Base-by-base conservation (phyloP, 2,329 filamentous ascomycete species). In the Blastomyces emzantsi region DNA sequence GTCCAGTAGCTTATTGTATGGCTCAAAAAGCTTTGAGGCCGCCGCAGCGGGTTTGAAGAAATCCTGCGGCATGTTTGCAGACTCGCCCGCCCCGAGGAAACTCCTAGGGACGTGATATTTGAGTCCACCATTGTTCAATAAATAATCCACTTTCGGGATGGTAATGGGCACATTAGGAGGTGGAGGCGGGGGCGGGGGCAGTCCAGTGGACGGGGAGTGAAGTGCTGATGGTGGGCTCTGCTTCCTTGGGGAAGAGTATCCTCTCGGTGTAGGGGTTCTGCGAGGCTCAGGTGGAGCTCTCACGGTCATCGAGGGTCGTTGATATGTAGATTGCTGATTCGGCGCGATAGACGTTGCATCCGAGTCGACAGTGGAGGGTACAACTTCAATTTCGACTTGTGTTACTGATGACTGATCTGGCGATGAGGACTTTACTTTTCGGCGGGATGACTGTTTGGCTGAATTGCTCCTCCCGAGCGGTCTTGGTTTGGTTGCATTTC, bases 51-150 rank as follows among this genome's bases (percentile, higher is more conserved):
- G 86, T 8, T 87, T 87, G 7, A 86, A 84, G 0, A 80, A 41
- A 79, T 83, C 65, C 79, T 83, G 74, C 80, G 83, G 73, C 79
- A 80, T 63, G 76, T 81, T 41, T 85, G 87, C 63, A 85, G 79
- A 54, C 81, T 87, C 49, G 8, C 71, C 74, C 11, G 74, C 73
- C 56, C 73, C 68, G 8, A 96, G 79, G 61, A 97, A 85, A 64
- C 86, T 85, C 69, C 87, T 90, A 0, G 92, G 86, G 0, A 94
- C 83, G 0, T 86, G 80, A 55, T 88, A 83, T 28, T 86, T 76
- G 22, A 97, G 78, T 0, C 93, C 93, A 49, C 93, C 93, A 74
- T 97, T 88, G 70, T 94, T 90, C 62, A 97, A 82, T 22, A 97
- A 81, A 73, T 97, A 97, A 73, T 97, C 93, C 22, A 97, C 92